Evolutionary conservation across 176 grass and related monocot species (phyloP), one percentile per base, ranked within the genome.

Genomic region (Cenchrus fungigraminus): DNA sequence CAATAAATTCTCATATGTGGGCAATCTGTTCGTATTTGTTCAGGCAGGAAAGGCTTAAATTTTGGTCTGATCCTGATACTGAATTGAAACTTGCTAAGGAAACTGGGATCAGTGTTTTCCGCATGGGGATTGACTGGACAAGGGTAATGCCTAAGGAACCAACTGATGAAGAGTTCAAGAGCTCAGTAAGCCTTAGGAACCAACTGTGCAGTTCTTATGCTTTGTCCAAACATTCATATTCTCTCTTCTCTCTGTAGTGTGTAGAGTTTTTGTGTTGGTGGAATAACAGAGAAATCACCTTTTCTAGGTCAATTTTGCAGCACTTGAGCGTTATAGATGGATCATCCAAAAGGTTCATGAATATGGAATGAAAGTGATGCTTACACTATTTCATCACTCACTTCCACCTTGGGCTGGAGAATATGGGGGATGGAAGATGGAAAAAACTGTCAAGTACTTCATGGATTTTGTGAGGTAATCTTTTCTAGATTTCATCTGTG

Each of bases 321-420:
- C 96, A 50, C 85, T 98, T 40, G 95, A 98, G 80, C 89, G 93
- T 16, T 98, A 95, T 51, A 87, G 91, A 90, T 93, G 91, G 95
- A 94, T 98, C 66, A 89, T 98, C 55, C 89, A 92, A 73, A 95
- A 87, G 87, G 93, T 95, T 73, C 86, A 55, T 43, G 87, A 76
- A 77, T 91, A 95, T 71, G 96, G 87, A 81, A 98, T 98, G 96
- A 98, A 95, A 83, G 96, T 98, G 76, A 95, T 98, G 93, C 92
- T 98, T 76, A 98, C 96, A 37, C 68, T 95, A 5, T 98, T 94
- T 90, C 93, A 94, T 88, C 96, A 95, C 74, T 98, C 89, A 20
- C 93, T 98, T 83, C 96, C 96, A 92, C 89, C 96, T 82, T 98
- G 96, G 96, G 91, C 96, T 87, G 96, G 89, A 90, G 77, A 86